Evolutionary conservation across 306 rosid species (phyloP), one percentile per base, ranked within the genome.

Genomic region (Fragaria nilgerrensis): DNA sequence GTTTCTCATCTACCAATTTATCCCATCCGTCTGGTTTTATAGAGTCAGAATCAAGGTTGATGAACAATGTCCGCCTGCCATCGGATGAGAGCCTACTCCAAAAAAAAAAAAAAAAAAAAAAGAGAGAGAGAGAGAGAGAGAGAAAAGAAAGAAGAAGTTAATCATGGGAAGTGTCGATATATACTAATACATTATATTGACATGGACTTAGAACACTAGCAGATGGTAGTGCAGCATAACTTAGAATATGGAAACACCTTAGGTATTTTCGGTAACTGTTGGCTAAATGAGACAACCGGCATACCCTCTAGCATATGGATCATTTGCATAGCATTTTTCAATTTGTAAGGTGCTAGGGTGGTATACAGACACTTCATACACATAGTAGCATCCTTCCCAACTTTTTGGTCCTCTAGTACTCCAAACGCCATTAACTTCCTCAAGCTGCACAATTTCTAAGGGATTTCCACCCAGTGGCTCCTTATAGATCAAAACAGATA

Each of bases 281-380:
- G 47, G 73, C 72, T 72, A 86, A 77, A 43, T 80, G 77, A 70
- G 76, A 49, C 75, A 71, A 76, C 71, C 62, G 10, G 82, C 89
- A 70, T 95, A 95, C 97, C 99, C 97, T 95, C 97, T 88, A 59
- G 97, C 88, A 75, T 95, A 95, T 27, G 99, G 97, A 90, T 95
- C 99, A 72, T 87, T 95, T 78, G 93, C 86, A 85, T 74, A 68
- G 86, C 99, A 87, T 71, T 90, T 92, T 77, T 89, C 97, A 78
- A 89, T 80, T 82, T 66, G 74, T 77, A 84, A 86, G 73, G 97
- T 90, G 88, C 92, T 89, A 73, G 90, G 92, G 68, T 92, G 99
- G 84, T 90, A 95, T 70, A 92, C 97, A 75, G 80, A 78, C 61
- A 92, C 96, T 90, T 90, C 97, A 82, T 92, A 95, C 72, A 81